Base-by-base conservation (phyloP, 306 rosid species). In the Purshia tridentata region DNA sequence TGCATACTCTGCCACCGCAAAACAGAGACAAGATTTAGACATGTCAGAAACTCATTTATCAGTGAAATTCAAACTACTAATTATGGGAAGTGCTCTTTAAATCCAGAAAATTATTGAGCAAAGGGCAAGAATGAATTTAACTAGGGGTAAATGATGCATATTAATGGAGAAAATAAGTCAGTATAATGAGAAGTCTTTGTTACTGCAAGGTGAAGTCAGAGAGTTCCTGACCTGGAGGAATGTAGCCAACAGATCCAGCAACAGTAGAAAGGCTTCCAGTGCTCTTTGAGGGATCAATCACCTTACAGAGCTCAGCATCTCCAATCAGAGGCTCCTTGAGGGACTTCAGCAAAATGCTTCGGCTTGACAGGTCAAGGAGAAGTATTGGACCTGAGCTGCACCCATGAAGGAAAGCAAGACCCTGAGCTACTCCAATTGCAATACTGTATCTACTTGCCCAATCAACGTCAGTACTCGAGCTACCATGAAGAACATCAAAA, bases 241-340 rank as follows among this genome's bases (percentile, higher is more conserved):
- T 86, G 73, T 91, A 94, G 75, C 99, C 99, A 52, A 89, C 96
- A 54, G 97, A 86, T 80, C 99, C 99, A 82, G 95, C 93, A 56
- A 94, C 86, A 12, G 87, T 86, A 16, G 93, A 94, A 63, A 94
- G 80, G 80, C 88, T 94, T 67, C 91, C 99, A 0, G 91, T 87
- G 82, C 96, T 91, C 82, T 80, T 94, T 39, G 95, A 83, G 65
- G 95, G 96, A 81, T 94, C 96, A 51, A 90, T 91, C 84, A 91
- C 88, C 79, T 88, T 91, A 58, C 82, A 82, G 67, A 88, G 99
- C 78, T 94, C 99, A 75, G 90, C 86, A 54, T 94, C 99, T 55
- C 96, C 97, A 35, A 94, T 86, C 35, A 86, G 80, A 84, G 99
- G 97, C 87, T 94, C 99, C 84, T 89, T 91, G 76, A 87, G 85